Percentiles rank a stretch among this genome's conserved stretches.
phyloP scores from a whole-genome alignment of 2,329 filamentous ascomycete species.

The Lachnellula subtilissima region DNA sequence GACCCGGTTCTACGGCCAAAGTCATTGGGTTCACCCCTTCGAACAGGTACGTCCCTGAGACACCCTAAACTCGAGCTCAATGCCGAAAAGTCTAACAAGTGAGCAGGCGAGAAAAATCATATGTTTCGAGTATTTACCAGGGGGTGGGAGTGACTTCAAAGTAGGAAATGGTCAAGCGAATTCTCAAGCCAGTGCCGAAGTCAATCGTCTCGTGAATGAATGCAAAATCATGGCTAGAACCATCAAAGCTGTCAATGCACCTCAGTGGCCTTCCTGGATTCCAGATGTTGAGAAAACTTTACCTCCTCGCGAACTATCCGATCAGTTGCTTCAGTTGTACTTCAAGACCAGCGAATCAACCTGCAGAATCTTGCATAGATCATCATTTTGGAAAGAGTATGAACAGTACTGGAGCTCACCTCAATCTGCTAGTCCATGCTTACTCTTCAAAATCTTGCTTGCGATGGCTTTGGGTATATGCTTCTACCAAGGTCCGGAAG shows the following conservation, averaged over 20 bases:
- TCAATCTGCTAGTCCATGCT: slow-evolving; percentile 1
- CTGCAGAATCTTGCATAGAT: slow-evolving; percentile 43
- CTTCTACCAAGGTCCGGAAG: slow-evolving; percentile 18
- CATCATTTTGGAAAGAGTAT: slow-evolving; percentile 42
- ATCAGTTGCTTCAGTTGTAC: slow-evolving; percentile 37
- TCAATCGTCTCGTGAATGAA: slow-evolving; percentile 11
- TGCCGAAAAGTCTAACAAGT: neutral
- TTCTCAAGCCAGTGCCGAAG: neutral
- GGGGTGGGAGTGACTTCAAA: neutral
- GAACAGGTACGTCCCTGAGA: slow-evolving; percentile 14
- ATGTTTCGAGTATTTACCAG: slow-evolving; percentile 1
- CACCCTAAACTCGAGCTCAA: neutral
- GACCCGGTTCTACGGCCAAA: slow-evolving; percentile 24
- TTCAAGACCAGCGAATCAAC: slow-evolving; percentile 39
- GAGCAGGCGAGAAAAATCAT: slow-evolving; percentile 2
- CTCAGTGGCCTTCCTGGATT: slow-evolving; percentile 9
- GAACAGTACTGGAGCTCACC: slow-evolving; percentile 36
- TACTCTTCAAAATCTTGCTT: slow-evolving; percentile 23
- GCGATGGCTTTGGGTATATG: slow-evolving; percentile 22
- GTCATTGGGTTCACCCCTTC: slow-evolving; percentile 26
- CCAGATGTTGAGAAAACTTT: slow-evolving; percentile 14
- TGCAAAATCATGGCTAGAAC: slow-evolving; percentile 20
- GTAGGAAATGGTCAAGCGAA: slow-evolving; percentile 1
- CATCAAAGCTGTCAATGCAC: slow-evolving; percentile 10
- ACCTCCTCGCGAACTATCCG: slow-evolving; percentile 23